Percentiles rank a stretch among this genome's conserved stretches.
Evolutionary conservation across 164 flowering plant species (phyloP).

Genomic region (Vitis riparia): DNA sequence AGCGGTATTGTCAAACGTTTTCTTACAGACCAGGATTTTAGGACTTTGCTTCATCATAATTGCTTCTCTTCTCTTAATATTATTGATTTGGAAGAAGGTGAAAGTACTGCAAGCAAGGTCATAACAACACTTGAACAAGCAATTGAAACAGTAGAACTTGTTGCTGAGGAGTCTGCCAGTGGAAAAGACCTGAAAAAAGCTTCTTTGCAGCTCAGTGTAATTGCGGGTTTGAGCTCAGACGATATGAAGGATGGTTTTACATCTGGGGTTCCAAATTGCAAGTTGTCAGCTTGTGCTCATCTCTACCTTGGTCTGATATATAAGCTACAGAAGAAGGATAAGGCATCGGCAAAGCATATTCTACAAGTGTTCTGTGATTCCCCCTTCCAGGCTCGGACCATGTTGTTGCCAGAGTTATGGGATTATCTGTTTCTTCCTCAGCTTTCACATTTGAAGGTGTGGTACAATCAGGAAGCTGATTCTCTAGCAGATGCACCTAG

Average conservation of each 20-base stretch:
- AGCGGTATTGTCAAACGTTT: conserved; percentile 44
- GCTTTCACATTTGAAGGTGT: conserved; percentile 55
- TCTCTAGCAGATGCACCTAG: conserved; percentile 38
- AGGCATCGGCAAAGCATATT: conserved; percentile 61
- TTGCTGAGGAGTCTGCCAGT: conserved; percentile 37
- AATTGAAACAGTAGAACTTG: conserved; percentile 50
- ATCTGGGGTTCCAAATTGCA: conserved; percentile 56
- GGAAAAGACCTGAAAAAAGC: conserved; percentile 59
- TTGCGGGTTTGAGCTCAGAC: conserved; percentile 58
- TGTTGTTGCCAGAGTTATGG: conserved; percentile 66
- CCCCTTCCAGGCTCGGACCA: conserved; percentile 57
- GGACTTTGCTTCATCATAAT: conserved; percentile 33
- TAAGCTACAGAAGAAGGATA: conserved; percentile 63
- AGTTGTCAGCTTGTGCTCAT: conserved; percentile 78
- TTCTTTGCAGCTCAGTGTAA: conserved; percentile 54
- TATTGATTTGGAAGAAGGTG: conserved; percentile 26
- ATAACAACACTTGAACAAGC: conserved; percentile 58
- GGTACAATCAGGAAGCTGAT: conserved; percentile 65
- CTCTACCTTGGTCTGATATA: conserved; percentile 67
- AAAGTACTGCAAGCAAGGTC: conserved; percentile 34
- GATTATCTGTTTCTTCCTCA: conserved; percentile 61
- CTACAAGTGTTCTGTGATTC: conserved; percentile 74
- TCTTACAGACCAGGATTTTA: conserved; percentile 47
- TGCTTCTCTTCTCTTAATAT: conserved; percentile 49
- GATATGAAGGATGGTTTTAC: conserved; percentile 59